A percentile compares a stretch with the other conserved stretches of the same genome.
phyloP scores from a whole-genome alignment of 2,329 filamentous ascomycete genomes.

The Fonsecaea pugnacius region DNA sequence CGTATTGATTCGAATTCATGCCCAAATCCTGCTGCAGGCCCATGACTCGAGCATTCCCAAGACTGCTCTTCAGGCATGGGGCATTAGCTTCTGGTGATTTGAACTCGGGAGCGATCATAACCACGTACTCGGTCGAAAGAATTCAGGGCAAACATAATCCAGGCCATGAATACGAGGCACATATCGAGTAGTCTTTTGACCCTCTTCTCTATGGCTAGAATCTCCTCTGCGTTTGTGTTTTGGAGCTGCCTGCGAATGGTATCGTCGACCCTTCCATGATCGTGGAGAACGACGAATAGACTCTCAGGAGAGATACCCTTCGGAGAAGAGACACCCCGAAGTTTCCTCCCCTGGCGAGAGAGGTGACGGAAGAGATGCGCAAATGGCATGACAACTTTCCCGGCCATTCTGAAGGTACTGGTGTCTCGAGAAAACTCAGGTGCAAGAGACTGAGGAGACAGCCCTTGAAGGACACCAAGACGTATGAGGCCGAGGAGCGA shows the following conservation, averaged over 20 bases:
- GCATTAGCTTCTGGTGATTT: neutral
- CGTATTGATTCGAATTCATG: conserved; percentile 31
- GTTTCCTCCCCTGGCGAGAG: neutral
- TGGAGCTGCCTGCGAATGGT: conserved; percentile 5
- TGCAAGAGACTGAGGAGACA: neutral
- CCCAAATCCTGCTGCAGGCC: conserved; percentile 54
- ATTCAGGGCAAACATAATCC: conserved; percentile 23
- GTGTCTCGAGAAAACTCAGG: neutral
- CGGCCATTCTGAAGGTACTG: neutral
- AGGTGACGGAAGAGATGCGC: neutral
- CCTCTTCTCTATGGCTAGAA: neutral
- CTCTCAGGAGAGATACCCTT: conserved; percentile 3
- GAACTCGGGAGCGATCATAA: neutral
- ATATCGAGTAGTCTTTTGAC: conserved; percentile 20
- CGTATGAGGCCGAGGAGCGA: neutral
- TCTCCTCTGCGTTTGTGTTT: conserved; percentile 1
- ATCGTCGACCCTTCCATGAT: neutral
- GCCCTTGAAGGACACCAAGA: neutral
- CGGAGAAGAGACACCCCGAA: neutral
- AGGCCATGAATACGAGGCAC: conserved; percentile 18
- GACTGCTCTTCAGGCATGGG: conserved; percentile 53
- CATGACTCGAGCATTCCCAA: conserved; percentile 58
- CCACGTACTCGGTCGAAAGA: conserved; percentile 62
- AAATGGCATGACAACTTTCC: neutral
- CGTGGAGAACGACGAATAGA: conserved; percentile 3